A percentile compares a stretch with the other conserved stretches of the same genome.
These are phyloP conservation scores for Papiliotrema fonsecae DNA, from an alignment of 1,284 basidiomycete genomes.

Conservation along the genomic window DNA sequence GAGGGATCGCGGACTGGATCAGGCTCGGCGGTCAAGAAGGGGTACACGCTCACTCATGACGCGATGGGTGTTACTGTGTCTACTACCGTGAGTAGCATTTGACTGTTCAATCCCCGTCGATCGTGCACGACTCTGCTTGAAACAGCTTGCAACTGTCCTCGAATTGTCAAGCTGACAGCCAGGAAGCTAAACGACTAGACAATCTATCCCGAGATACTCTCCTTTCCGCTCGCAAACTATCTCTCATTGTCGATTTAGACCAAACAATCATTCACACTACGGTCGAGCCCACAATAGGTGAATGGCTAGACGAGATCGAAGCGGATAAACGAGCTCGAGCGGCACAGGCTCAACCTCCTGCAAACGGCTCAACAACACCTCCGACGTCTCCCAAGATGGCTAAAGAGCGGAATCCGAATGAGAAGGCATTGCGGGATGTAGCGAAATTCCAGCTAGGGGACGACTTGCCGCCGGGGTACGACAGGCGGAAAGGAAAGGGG, in stretches of 20 bases:
- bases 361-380: conserved; percentile 29
- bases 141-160: too few relatives aligned
- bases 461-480: conserved; percentile 50
- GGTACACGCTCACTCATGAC: conserved; percentile 47
- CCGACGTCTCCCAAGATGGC: conserved; percentile 11
- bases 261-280: conserved; percentile 99
- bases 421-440: conserved; percentile 67
- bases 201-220: conserved; percentile 73
- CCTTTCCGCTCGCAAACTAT: conserved; percentile 70
- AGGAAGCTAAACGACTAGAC: conserved; percentile 86
- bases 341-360: conserved; percentile 1
- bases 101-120: background rate
- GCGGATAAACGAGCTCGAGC: conserved; percentile 55
- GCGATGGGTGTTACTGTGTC: conserved; percentile 49
- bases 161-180: too few relatives aligned
- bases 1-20: conserved; percentile 57
- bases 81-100: conserved; percentile 27
- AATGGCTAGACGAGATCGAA: conserved; percentile 84
- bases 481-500: conserved; percentile 45
- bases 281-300: conserved; percentile 95
- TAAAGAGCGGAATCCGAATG: conserved; percentile 40
- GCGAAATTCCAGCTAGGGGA: conserved; percentile 74
- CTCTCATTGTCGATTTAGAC: conserved; percentile 95
- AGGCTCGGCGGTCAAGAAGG: conserved; percentile 27
- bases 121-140: background rate